Evolutionary conservation across 768 basidiomycete species (phyloP), one percentile per base, ranked within the genome.

Genomic region (Xerocomellus chrysenteron): DNA sequence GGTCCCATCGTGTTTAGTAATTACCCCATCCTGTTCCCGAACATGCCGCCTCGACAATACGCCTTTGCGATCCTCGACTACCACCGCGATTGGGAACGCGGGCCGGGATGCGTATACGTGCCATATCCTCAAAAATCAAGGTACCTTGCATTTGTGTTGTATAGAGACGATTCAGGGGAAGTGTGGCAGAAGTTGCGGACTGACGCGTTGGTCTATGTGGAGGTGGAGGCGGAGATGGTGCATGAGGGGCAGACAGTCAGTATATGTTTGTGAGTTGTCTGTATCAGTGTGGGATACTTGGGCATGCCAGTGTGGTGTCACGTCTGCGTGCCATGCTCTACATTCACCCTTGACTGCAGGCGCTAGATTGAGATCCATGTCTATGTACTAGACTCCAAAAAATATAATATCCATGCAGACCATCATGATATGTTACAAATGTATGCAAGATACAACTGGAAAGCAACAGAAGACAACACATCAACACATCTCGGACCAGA

Each of bases 1-100:
- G 57, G 53, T 33, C 53, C 57, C 7, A 16, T 56, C 42, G 28
- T 56, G 16, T 19, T 33, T 1, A 13, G 35, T 28, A 52, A 33
- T 21, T 12, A 39, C 24, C 1, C 28, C 3, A 44, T 51, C 40
- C 12, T 28, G 10, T 16, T 36, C 16, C 28, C 30, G 3, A 36
- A 10, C 28, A 13, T 1, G 30, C 9, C 16, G 5, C 9, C 19
- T 9, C 35, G 36, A 35, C 40, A 55, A 16, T 57, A 57, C 16
- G 52, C 56, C 11, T 48, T 57, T 7, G 52, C 56, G 13, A 19
- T 55, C 33, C 53, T 58, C 17, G 57, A 58, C 36, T 56, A 56
- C 19, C 56, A 48, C n/a, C 53, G 56, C 26, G 53, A 57, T 24
- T 55, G 26, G 56, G 41, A 3, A 32, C 47, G 46, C 19, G 47